A percentile compares a stretch with the other conserved stretches of the same genome.
These are phyloP conservation scores for Hypoxylon lenormandii DNA, from an alignment of 495 filamentous ascomycete species.

Conservation along the genomic window DNA sequence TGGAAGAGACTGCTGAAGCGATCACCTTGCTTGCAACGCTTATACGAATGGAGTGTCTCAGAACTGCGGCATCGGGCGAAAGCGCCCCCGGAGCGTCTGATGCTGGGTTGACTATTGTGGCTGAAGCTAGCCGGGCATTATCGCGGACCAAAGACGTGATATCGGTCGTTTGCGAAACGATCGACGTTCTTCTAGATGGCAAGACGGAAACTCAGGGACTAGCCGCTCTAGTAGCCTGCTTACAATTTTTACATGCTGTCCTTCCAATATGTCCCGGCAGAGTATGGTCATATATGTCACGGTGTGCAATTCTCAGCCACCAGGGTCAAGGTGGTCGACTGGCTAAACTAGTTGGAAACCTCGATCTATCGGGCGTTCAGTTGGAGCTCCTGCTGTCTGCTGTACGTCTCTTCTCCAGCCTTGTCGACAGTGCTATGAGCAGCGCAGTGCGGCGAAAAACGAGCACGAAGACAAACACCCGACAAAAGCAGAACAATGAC, in stretches of 20 bases:
- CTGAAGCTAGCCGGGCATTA: slow-evolving; percentile 78
- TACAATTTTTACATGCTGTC: slow-evolving; percentile 80
- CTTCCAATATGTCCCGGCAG: slow-evolving; percentile 77
- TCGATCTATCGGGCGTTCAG: slow-evolving; percentile 78
- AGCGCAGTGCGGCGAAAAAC: slow-evolving; percentile 77
- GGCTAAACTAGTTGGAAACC: slow-evolving; percentile 75
- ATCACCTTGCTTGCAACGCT: slow-evolving; percentile 59
- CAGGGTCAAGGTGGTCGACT: slow-evolving; percentile 79
- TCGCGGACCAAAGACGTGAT: slow-evolving; percentile 80
- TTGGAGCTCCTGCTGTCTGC: slow-evolving; percentile 81
- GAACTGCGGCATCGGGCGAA: slow-evolving; percentile 32
- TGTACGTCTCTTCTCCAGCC: slow-evolving; percentile 75
- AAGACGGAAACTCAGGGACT: slow-evolving; percentile 64
- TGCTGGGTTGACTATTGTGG: slow-evolving; percentile 65
- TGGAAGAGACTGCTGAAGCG: slow-evolving; percentile 56
- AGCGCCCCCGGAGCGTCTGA: slow-evolving; percentile 47
- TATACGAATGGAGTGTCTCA: slow-evolving; percentile 55
- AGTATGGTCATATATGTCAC: slow-evolving; percentile 88
- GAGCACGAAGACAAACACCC: slow-evolving; percentile 63
- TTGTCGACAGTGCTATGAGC: slow-evolving; percentile 79
- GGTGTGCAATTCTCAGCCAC: slow-evolving; percentile 78
- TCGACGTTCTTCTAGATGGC: slow-evolving; percentile 78
- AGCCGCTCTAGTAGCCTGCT: slow-evolving; percentile 75
- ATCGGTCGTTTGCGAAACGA: slow-evolving; percentile 81
- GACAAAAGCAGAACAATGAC: slow-evolving; percentile 66